These are phyloP conservation scores for Trametes cubensis DNA, from an alignment of 768 basidiomycete species.

Conservation along the genomic window DNA sequence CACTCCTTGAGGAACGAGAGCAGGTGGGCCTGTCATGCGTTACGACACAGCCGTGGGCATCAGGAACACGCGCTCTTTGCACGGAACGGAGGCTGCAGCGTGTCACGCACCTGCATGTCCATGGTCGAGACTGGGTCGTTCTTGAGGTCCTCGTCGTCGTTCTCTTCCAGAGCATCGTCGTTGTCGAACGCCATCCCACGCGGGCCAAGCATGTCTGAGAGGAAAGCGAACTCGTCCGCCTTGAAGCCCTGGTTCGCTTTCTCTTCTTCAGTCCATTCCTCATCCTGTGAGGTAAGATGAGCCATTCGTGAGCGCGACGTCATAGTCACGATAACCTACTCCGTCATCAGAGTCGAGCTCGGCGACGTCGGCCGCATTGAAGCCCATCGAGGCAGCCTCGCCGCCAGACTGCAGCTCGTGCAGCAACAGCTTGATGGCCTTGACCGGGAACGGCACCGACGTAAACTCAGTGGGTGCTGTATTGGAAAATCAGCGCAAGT, in stretches of 20 bases:
- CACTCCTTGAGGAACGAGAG: slow-evolving; percentile 70
- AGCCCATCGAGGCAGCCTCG: slow-evolving; percentile 66
- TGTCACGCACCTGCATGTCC: slow-evolving; percentile 64
- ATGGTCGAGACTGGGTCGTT: slow-evolving; percentile 86
- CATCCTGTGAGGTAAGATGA: slow-evolving; percentile 53
- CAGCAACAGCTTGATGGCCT: slow-evolving; percentile 87
- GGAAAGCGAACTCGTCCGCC: slow-evolving; percentile 79
- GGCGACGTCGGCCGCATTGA: slow-evolving; percentile 42
- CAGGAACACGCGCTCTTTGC: neutral
- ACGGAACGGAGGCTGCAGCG: neutral
- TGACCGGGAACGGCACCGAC: slow-evolving; percentile 84
- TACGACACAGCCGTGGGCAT: slow-evolving; percentile 32
- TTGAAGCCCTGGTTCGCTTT: slow-evolving; percentile 51
- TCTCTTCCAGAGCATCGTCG: slow-evolving; percentile 72
- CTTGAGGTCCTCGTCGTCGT: slow-evolving; percentile 85
- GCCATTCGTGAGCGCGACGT: slow-evolving; percentile 5
- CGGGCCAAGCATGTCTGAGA: slow-evolving; percentile 82
- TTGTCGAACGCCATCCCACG: slow-evolving; percentile 78
- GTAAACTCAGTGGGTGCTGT: slow-evolving; percentile 87
- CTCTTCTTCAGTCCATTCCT: slow-evolving; percentile 95
- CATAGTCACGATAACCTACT: slow-evolving; percentile 42
- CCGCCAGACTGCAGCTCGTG: slow-evolving; percentile 82
- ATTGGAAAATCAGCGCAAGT: slow-evolving; percentile 15
- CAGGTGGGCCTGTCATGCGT: slow-evolving; percentile 53
- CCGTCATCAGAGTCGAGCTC: slow-evolving; percentile 79